phyloP scores from a whole-genome alignment of 805 yeast genomes.

The Candida chauliodis region DNA sequence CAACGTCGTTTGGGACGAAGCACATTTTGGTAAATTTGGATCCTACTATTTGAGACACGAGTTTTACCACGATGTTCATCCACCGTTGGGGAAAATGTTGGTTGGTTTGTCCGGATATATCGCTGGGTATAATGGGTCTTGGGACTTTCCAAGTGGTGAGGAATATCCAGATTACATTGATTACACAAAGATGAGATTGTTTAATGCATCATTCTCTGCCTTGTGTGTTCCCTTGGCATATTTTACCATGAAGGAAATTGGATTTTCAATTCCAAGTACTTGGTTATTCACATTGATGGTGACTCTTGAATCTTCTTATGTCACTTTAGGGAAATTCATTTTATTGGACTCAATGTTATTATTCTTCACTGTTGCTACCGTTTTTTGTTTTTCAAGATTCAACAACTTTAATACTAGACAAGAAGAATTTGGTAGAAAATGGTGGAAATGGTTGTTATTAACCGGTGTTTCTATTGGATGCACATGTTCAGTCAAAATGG shows the following conservation, averaged over 20 bases:
- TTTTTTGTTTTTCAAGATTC: constrained; percentile 68
- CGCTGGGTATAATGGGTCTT: constrained; percentile 81
- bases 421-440: constrained; percentile 57
- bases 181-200: constrained; percentile 63
- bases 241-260: constrained; percentile 60
- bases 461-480: constrained; percentile 89
- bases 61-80: constrained; percentile 84
- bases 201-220: constrained; percentile 67
- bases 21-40: constrained; percentile 86
- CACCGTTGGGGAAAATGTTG: constrained; percentile 80
- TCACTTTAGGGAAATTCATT: constrained; percentile 71
- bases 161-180: constrained; percentile 60
- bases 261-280: constrained; percentile 46
- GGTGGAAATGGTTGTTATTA: constrained; percentile 91
- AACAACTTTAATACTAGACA: constrained; percentile 51
- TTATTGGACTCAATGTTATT: constrained; percentile 72
- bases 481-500: constrained; percentile 93
- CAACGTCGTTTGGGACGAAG: constrained; percentile 84
- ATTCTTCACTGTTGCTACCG: constrained; percentile 76
- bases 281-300: constrained; percentile 63
- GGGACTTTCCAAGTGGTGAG: constrained; percentile 67
- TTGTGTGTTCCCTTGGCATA: constrained; percentile 69
- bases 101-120: constrained; percentile 74
- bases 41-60: constrained; percentile 75
- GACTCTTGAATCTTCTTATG: constrained; percentile 62